Evolutionary conservation across 2,329 filamentous ascomycete species (phyloP).

Genomic region (Hirsutella minnesotensis): DNA sequence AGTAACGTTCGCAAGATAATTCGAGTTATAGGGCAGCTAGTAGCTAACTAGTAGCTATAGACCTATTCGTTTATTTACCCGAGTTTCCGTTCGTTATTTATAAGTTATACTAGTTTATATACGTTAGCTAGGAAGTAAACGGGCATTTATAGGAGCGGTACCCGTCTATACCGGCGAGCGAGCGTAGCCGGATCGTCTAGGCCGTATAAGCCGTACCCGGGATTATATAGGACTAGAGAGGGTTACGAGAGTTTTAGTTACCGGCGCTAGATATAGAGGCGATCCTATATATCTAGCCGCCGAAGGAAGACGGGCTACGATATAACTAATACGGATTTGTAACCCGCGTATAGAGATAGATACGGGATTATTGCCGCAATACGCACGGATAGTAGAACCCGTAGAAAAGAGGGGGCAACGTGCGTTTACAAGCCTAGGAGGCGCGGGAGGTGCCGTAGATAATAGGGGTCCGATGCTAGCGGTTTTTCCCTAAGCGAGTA

Average conservation of each 20-base stretch:
- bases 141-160: not conserved
- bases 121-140: not conserved
- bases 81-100: slow-evolving; percentile 1
- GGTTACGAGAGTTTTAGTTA: not conserved
- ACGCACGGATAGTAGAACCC: not conserved
- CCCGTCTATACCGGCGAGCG: not conserved
- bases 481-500: not conserved
- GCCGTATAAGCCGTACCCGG: not conserved
- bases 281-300: not conserved
- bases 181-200: not conserved
- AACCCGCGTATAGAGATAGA: not conserved
- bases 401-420: not conserved
- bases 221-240: not conserved
- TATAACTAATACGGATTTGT: not conserved
- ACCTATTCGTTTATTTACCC: too few relatives aligned
- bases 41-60: too few relatives aligned
- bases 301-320: not conserved
- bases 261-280: not conserved
- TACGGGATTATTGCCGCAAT: not conserved
- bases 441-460: not conserved
- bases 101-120: not conserved
- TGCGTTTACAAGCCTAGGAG: not conserved
- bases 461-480: not conserved
- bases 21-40: too few relatives aligned
- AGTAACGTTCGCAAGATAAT: too few relatives aligned